Base-by-base conservation (phyloP, 441 rosid genomes). In the Omphalea diandra region DNA sequence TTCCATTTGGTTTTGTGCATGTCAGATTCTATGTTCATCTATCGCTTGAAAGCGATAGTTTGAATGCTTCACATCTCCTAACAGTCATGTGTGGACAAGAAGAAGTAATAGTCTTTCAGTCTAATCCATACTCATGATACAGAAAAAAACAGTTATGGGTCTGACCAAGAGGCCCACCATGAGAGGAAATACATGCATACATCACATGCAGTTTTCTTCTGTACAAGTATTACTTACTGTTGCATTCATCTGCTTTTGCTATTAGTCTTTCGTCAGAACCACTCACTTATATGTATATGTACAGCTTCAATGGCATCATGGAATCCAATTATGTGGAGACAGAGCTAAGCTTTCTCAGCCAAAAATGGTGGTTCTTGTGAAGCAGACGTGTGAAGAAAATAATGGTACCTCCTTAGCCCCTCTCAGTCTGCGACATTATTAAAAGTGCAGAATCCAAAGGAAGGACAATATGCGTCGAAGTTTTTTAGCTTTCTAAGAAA, bases 141-240 rank as follows among this genome's bases (percentile, higher is more conserved):
- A 73, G 73, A 74, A 69, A 76, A 74, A 65, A 54, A 69, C 72
- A 56, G 70, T 71, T 71, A 60, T 65, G 75, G 75, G 61, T 54
- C 79, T 82, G 84, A 71, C 77, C 65, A 68, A 73, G 73, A 80
- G 88, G 81, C 88, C 97, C 95, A 89, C 91, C 68, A 78, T 72
- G 76, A 63, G 81, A 74, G 74, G 79, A 78, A 78, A 70, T 83
- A 75, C 31, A 57, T 4, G 41, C 31, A 75, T 69, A 79, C 78
- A 80, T 85, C 97, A 89, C 91, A 85, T 84, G 93, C 90, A 81
- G 86, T 69, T 81, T 68, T 82, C 77, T 71, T 62, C 71, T 68
- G 78, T 50, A 47, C 76, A 77, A 68, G 63, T 69, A 66, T 78
- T 66, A 57, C 55, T 72, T 74, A 82, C 90, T 87, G 88, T 87